Base-by-base conservation (phyloP, 1,139 yeast species). In the Pichia inconspicua region DNA sequence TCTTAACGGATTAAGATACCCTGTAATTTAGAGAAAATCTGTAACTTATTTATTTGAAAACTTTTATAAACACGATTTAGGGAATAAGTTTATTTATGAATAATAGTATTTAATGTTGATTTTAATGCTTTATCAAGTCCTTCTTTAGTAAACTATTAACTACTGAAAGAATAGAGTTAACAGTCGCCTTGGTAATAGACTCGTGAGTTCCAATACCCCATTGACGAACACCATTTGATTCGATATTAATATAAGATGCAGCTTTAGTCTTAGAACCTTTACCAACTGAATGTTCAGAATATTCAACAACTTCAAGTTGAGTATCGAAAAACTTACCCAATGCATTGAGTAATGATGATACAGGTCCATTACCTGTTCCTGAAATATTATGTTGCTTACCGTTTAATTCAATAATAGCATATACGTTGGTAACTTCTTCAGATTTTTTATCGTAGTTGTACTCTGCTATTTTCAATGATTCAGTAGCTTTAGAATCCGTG, bases 201-300 rank as follows among this genome's bases (percentile, higher is more conserved):
- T 84, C 89, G 62, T 89, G 84, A 54, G 90, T 82, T 63, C 97
- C 97, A 52, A 89, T 89, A 69, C 98, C 98, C 97, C 97, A 92
- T 66, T 72, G 70, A 17, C 67, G 53, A 14, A 58, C 58, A 15
- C 48, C 50, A 17, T 64, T 64, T 27, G 66, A 64, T 19, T 77
- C 75, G 22, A 73, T 70, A 64, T 83, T 88, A 55, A 89, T 83
- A 65, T 84, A 92, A 11, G 97, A 84, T 27, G 95, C 97, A 54
- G 98, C 98, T 66, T 84, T 82, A 50, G 95, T 80, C 55, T 77
- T 74, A 35, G 95, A 80, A 55, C 95, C 97, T 47, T 80, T 77
- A 55, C 97, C 97, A 57, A 92, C 78, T 39, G 97, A 84, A 68
- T 92, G 98, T 69, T 92, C 98, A 50, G 84, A 80, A 70, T 92